Conservation (phyloP, 345 rosid genomes). For the rapeseed (Brassica napus) region DNA sequence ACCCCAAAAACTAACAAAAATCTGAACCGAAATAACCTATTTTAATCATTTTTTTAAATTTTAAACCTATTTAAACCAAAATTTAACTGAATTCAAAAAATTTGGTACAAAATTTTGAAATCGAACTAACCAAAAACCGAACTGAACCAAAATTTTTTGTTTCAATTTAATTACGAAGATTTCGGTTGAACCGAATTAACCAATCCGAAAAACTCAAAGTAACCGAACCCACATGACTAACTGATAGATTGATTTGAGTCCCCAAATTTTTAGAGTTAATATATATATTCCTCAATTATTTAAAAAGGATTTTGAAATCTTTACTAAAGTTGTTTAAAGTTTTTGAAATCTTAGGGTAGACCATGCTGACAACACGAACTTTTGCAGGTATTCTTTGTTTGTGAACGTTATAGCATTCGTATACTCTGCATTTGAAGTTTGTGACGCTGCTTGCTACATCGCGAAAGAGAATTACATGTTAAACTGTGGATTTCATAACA, state of each 20-base stretch:
- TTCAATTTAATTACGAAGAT: neutral
- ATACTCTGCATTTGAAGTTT: conserved; percentile 75
- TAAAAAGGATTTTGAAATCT: neutral
- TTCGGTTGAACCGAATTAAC: neutral
- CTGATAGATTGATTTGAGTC: neutral
- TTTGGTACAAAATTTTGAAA: neutral
- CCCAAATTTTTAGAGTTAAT: neutral
- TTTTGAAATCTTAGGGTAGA: neutral
- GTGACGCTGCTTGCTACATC: conserved; percentile 58
- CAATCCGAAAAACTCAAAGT: neutral
- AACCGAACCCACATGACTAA: neutral
- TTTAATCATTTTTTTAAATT: no score
- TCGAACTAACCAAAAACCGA: no score
- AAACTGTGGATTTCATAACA: conserved; percentile 50
- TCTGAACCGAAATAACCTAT: neutral
- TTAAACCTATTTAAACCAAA: no score
- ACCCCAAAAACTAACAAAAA: neutral
- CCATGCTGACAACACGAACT: neutral
- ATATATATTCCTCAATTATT: neutral
- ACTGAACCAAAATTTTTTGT: neutral
- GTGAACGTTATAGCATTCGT: conserved; percentile 77
- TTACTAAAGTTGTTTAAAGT: neutral
- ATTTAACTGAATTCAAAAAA: neutral
- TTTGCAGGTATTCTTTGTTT: conserved; percentile 73
- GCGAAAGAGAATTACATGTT: conserved; percentile 55